These are phyloP conservation scores for Chalciporus piperatus DNA, from an alignment of 768 basidiomycete species.

Conservation along the genomic window DNA sequence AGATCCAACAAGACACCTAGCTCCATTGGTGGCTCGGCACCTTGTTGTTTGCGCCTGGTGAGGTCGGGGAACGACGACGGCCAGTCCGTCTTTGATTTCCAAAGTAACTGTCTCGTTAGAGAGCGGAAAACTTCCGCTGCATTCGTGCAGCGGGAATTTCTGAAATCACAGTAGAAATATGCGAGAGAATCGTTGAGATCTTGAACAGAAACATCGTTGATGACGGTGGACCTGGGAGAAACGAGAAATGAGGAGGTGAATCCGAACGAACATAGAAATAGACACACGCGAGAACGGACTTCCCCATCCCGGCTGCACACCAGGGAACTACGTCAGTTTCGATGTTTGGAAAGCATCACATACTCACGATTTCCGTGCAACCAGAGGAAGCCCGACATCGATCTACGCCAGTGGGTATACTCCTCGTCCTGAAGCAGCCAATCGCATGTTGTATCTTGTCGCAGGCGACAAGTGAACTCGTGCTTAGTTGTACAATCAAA, in stretches of 20 bases:
- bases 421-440: no score
- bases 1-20: background rate
- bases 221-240: background rate
- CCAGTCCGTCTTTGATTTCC: conserved; percentile 1
- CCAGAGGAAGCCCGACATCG: no score
- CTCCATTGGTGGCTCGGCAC: background rate
- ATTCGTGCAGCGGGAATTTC: background rate
- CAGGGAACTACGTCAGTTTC: no score
- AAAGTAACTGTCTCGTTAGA: background rate
- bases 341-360: no score
- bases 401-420: no score
- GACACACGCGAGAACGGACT: conserved; percentile 1
- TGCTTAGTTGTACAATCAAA: background rate
- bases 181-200: background rate
- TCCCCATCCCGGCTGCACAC: background rate
- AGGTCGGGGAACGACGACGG: background rate
- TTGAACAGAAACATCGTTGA: background rate
- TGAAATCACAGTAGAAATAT: conserved; percentile 13
- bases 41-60: conserved; percentile 1
- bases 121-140: conserved; percentile 3
- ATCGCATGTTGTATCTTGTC: background rate
- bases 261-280: no score
- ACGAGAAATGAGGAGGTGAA: no score
- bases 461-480: background rate
- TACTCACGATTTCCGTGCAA: conserved; percentile 4